Conservation (phyloP, 129 eudicot species). For the Sambucus nigra region DNA sequence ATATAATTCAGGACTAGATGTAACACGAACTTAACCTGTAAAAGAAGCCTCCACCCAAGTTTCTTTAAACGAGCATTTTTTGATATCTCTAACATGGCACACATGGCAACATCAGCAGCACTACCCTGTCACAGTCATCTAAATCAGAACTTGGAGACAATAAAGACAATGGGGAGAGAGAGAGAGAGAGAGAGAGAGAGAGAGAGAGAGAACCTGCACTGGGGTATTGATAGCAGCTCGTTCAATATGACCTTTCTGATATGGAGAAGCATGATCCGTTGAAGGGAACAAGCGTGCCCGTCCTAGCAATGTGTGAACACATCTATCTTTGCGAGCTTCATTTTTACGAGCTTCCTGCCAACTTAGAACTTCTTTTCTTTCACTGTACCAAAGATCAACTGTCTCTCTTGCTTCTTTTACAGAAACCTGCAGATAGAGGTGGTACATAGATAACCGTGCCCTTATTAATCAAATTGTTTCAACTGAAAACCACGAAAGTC, state of each 20-base stretch:
- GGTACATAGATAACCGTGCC: not conserved
- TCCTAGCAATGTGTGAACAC: conserved; percentile 78
- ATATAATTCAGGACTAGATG: not conserved
- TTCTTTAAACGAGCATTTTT: conserved; percentile 59
- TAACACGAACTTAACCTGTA: conserved; percentile 45
- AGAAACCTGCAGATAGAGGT: conserved; percentile 52
- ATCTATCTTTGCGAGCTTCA: conserved; percentile 43
- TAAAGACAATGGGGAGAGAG: not conserved
- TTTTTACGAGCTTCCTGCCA: conserved; percentile 80
- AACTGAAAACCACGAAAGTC: not conserved
- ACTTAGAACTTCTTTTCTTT: conserved; percentile 66
- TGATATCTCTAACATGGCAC: conserved; percentile 91
- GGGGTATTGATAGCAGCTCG: conserved; percentile 99
- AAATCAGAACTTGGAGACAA: not conserved
- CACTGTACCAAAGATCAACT: conserved; percentile 87
- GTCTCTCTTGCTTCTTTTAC: conserved; percentile 79
- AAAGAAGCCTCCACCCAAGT: conserved; percentile 86
- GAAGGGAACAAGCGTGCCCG: conserved; percentile 84
- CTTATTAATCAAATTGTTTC: not conserved
- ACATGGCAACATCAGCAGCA: conserved; percentile 99
- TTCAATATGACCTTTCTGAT: conserved; percentile 68
- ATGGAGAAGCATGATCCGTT: conserved; percentile 19
- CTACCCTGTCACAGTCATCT: conserved; percentile 56
- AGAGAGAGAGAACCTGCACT: conserved; percentile 56
- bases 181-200: not conserved